These are phyloP conservation scores for Telfairia occidentalis DNA, from an alignment of 331 rosid genomes.

Conservation along the genomic window DNA sequence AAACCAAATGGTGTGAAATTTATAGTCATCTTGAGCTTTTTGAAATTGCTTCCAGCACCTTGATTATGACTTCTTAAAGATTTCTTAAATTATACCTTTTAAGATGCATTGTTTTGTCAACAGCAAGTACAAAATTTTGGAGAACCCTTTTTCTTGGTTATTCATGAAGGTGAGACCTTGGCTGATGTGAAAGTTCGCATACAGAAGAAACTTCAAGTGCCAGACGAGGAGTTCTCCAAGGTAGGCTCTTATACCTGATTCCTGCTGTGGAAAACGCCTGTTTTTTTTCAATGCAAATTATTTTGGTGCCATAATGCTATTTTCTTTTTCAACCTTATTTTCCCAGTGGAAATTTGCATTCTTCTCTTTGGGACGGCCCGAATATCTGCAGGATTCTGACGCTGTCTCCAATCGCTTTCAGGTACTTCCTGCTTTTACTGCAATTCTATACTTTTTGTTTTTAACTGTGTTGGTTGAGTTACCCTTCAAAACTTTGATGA, in stretches of 20 bases:
- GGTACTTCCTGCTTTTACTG: slow-evolving; percentile 28
- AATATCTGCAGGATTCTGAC: slow-evolving; percentile 76
- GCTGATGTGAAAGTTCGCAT: slow-evolving; percentile 73
- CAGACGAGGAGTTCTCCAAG: slow-evolving; percentile 75
- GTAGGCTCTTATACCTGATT: slow-evolving; percentile 21
- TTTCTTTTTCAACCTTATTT: not conserved
- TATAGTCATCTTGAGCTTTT: not conserved
- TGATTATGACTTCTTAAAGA: not conserved
- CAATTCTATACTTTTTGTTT: not conserved
- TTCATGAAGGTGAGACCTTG: slow-evolving; percentile 68
- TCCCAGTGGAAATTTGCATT: slow-evolving; percentile 90
- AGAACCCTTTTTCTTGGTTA: slow-evolving; percentile 80
- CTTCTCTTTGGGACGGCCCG: slow-evolving; percentile 78
- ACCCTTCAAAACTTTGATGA: not conserved
- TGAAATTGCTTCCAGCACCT: not conserved
- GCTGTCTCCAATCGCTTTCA: slow-evolving; percentile 66
- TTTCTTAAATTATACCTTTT: not conserved
- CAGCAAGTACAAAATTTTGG: slow-evolving; percentile 94
- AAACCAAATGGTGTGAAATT: slow-evolving; percentile 47
- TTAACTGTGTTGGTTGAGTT: not conserved
- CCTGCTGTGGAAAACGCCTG: not conserved
- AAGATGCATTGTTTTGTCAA: slow-evolving; percentile 7
- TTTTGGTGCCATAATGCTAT: not conserved
- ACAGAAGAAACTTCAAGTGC: slow-evolving; percentile 74
- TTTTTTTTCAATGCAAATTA: not conserved